Conservation (phyloP, 2,329 filamentous ascomycete species). For the Aspergillus sp. region DNA sequence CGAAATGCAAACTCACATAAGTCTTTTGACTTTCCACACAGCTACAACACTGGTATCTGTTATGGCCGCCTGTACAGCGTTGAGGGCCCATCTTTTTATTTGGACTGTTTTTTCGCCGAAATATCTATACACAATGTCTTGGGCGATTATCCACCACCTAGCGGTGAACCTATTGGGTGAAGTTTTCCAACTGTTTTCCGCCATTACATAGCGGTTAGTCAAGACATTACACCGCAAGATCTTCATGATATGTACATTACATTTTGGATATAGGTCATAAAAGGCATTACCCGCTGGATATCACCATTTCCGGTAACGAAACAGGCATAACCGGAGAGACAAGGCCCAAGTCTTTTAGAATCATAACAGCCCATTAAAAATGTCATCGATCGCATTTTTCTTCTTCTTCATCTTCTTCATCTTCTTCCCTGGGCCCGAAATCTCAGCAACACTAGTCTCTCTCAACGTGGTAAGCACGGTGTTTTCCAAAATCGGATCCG, state of each 20-base stretch:
- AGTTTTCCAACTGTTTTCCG: background rate
- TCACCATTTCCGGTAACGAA: background rate
- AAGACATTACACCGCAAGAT: background rate
- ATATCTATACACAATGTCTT: constrained; percentile 88
- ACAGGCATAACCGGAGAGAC: background rate
- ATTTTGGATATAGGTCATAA: background rate
- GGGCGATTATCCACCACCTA: constrained; percentile 81
- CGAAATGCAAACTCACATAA: constrained; percentile 52
- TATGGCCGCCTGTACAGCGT: constrained; percentile 81
- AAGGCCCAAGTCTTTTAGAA: background rate
- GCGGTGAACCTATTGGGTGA: constrained; percentile 67
- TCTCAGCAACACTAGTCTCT: constrained; percentile 1
- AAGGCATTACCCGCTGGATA: background rate
- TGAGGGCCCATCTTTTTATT: constrained; percentile 90
- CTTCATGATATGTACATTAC: background rate
- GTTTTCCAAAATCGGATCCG: background rate
- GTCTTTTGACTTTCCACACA: constrained; percentile 69
- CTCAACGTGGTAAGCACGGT: background rate
- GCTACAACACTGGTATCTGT: constrained; percentile 67
- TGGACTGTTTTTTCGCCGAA: constrained; percentile 99
- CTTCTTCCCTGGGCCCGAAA: constrained; percentile 12
- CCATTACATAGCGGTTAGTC: background rate
- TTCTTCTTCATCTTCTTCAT: constrained; percentile 58
- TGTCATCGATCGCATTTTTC: constrained; percentile 68
- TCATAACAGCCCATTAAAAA: constrained; percentile 63